These are phyloP conservation scores for Dendrocalamus latiflorus DNA, from an alignment of 202 grass and related monocot species.

Conservation along the genomic window DNA sequence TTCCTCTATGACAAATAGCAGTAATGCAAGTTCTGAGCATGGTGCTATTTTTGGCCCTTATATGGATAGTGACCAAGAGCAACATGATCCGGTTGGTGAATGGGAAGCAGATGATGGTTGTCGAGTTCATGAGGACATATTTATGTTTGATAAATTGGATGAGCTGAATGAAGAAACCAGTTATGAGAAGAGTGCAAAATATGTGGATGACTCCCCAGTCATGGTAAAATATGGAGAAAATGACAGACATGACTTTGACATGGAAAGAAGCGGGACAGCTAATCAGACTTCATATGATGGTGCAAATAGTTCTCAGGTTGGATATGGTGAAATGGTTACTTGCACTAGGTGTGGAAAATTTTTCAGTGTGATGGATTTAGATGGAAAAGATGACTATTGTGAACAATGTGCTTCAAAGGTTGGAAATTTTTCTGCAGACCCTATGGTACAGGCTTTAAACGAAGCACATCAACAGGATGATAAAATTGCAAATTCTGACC, in stretches of 20 bases:
- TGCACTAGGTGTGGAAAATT: conserved; percentile 60
- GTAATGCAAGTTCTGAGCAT: conserved; percentile 61
- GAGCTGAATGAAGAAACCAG: conserved; percentile 55
- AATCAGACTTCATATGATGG: conserved; percentile 11
- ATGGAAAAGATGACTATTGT: conserved; percentile 41
- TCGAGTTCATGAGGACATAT: conserved; percentile 64
- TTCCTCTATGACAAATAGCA: conserved; percentile 65
- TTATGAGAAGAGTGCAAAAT: conserved; percentile 28
- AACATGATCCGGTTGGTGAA: conserved; percentile 40
- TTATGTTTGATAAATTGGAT: conserved; percentile 84
- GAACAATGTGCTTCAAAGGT: conserved; percentile 46
- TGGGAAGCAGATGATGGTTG: conserved; percentile 39
- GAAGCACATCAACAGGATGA: conserved; percentile 21
- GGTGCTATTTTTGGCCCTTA: conserved; percentile 51
- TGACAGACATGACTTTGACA: conserved; percentile 20
- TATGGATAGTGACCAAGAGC: conserved; percentile 49
- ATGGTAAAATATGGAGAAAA: no score
- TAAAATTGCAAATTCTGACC: conserved; percentile 21
- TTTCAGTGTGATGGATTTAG: conserved; percentile 34
- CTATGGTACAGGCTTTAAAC: conserved; percentile 15
- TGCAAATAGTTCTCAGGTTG: conserved; percentile 20
- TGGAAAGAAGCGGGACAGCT: conserved; percentile 23
- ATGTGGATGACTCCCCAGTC: no score
- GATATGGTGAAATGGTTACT: conserved; percentile 23
- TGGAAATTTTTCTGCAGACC: conserved; percentile 3